Evolutionary conservation across 331 rosid genomes (phyloP), one percentile per base, ranked within the genome.

Genomic region (Ulmus americana): DNA sequence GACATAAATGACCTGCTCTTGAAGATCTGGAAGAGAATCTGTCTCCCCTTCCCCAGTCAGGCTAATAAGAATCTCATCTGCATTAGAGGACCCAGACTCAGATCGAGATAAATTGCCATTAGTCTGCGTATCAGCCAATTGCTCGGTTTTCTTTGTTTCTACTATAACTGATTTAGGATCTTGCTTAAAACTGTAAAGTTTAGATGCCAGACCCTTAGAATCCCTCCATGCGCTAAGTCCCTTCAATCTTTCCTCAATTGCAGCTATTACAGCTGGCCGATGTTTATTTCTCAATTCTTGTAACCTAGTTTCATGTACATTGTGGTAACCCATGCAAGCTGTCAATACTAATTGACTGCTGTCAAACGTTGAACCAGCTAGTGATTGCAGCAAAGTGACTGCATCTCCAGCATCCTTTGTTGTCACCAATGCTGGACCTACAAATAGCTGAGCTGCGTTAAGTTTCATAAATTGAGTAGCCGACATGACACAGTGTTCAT

Each of bases 331-430:
- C 99, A 94, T 94, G 82, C 96, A 87, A 73, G 99, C 99, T 49
- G 97, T 94, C 84, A 94, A 70, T 40, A 94, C 99, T 53, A 94
- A 90, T 84, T 90, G 97, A 76, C 99, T 94, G 82, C 99, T 87
- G 71, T 94, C 99, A 81, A 94, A 94, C 58, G 99, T 94, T 60
- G 99, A 94, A 70, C 99, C 99, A 70, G 97, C 86, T 72, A 94
- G 82, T 16, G 99, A 94, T 76, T 94, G 99, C 67, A 94, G 87
- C 77, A 94, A 84, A 73, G 99, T 90, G 67, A 94, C 91, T 53
- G 99, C 99, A 76, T 94, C 99, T 75, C 99, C 99, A 84, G 99
- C 99, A 80, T 94, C 99, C 80, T 90, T 94, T 1, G 96, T 85
- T 63, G 99, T 94, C 70, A 94, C 96, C 79, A 94, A 80, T 35